Evolutionary conservation across 2,329 filamentous ascomycete species (phyloP), one percentile per base, ranked within the genome.

Genomic region (Trichoderma harzianum): DNA sequence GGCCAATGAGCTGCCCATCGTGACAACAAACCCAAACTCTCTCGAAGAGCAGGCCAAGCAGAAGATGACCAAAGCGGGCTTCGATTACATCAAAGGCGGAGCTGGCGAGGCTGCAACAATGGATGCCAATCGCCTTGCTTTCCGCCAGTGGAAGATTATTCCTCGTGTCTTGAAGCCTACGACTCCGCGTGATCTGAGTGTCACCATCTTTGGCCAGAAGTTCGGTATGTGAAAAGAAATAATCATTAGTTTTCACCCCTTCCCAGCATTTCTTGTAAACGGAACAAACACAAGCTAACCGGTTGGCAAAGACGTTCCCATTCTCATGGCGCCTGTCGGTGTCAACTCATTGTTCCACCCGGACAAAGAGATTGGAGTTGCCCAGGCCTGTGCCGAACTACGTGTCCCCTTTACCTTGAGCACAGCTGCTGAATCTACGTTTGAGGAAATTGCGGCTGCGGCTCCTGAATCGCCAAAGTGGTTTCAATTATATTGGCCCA

Each of bases 401-500:
- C 83, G 85, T 2, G 84, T 94, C 0, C 91, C 92, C 0, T 93
- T 90, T 79, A 89, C 89, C 67, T 82, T 93, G 63, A 90, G 87
- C 73, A 93, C 91, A 1, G 91, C 91, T 1, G 86, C 89, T 3
- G 83, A 86, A 2, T 84, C 86, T 36, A 86, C 86, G 1, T 91
- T 93, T 72, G 91, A 93, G 78, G 87, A 93, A 64, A 86, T 93
- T 0, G 90, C 89, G 0, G 77, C 83, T 8, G 89, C 88, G 0
- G 89, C 86, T 65, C 86, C 86, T 0, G 80, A 86, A 6, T 88
- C 88, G 0, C 83, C 86, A 36, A 83, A 90, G 12, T 94, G 91
- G 90, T 94, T 87, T 78, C 92, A 94, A 78, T 85, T 94, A 0
- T 94, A 94, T 81, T 93, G 91, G 90, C 91, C 92, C 0, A 81